A percentile compares a stretch with the other conserved stretches of the same genome.
Conservation (phyloP, 306 rosid genomes). For the Dryas octopetala region DNA sequence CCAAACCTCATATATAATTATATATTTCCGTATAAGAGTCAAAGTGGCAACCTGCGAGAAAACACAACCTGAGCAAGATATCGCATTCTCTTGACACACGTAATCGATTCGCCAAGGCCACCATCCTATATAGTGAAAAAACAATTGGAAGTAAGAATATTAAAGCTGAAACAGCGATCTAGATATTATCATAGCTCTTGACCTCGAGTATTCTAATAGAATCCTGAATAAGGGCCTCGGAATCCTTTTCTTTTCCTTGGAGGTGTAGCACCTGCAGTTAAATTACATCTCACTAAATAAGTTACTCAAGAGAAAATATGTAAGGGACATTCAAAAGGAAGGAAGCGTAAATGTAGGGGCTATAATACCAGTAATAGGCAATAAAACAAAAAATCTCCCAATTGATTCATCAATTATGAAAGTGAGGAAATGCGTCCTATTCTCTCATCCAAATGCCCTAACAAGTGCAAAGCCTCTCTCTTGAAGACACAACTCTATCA, state of each 20-base stretch:
- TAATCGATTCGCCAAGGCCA: slow-evolving; percentile 61
- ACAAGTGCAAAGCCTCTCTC: not conserved
- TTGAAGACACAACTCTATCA: too few relatives aligned
- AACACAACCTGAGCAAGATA: slow-evolving; percentile 72
- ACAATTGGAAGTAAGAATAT: slow-evolving; percentile 25
- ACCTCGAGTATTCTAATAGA: slow-evolving; percentile 86
- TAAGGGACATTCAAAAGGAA: slow-evolving; percentile 12
- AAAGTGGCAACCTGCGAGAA: slow-evolving; percentile 20
- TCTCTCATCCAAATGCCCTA: not conserved
- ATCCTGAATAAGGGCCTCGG: slow-evolving; percentile 68
- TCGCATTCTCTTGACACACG: slow-evolving; percentile 66
- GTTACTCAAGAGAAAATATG: not conserved
- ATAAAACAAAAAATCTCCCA: not conserved
- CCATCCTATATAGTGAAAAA: slow-evolving; percentile 55
- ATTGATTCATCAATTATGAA: not conserved
- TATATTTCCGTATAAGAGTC: not conserved
- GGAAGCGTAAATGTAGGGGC: slow-evolving; percentile 1
- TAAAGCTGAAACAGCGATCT: slow-evolving; percentile 8
- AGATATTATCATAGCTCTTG: slow-evolving; percentile 16
- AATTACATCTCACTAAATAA: slow-evolving; percentile 20
- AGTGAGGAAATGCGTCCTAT: not conserved
- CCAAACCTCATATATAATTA: not conserved
- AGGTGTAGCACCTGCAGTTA: slow-evolving; percentile 67
- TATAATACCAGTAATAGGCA: not conserved
- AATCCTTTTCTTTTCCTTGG: slow-evolving; percentile 74